Evolutionary conservation across 2,329 filamentous ascomycete genomes (phyloP), one percentile per base, ranked within the genome.

Genomic region (Colletotrichum navitas): DNA sequence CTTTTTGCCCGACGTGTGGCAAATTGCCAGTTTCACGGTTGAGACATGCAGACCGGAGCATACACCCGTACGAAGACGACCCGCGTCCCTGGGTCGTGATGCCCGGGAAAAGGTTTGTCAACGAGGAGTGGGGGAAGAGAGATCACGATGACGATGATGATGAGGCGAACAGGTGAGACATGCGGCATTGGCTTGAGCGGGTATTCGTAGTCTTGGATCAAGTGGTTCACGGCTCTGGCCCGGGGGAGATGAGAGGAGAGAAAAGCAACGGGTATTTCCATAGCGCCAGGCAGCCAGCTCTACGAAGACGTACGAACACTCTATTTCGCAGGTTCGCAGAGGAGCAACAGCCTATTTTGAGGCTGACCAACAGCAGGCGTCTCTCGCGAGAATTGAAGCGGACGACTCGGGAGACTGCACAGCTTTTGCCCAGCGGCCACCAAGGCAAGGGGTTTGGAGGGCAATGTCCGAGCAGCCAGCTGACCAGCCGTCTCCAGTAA

Each of bases 1-100:
- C 21, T 24, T 47, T 10, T 55, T 49, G 68, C 58, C 68, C 68
- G 68, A 58, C 24, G 51, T 63, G 58, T 68, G 56, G 64, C 68
- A 71, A 68, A 71, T 68, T 70, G 16, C 16, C 34, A 39, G 47
- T 54, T 47, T 52, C 61, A 34, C 34, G 61, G 61, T 29, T 39
- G 45, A 34, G 45, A 51, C 32, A 62, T 36, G 32, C 59, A 34
- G 16, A 12, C 49, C 8, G 39, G 21, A 1, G 21, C 41, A 21
- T 5, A 43, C 5, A 8, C 5, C 5, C 41, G 14, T 18, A 41
- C 14, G 32, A 51, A 39, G 24, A 43, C 24, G 41, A 45, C 24
- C 59, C 10, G 26, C 51, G 16, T 54, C 29, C 18, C 29, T 54
- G 26, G 51, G 51, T 41, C 49, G 45, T 12, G 16, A 7, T 14